Base-by-base conservation (phyloP, 495 filamentous ascomycete genomes). In the Aspergillus incahuasiensis region DNA sequence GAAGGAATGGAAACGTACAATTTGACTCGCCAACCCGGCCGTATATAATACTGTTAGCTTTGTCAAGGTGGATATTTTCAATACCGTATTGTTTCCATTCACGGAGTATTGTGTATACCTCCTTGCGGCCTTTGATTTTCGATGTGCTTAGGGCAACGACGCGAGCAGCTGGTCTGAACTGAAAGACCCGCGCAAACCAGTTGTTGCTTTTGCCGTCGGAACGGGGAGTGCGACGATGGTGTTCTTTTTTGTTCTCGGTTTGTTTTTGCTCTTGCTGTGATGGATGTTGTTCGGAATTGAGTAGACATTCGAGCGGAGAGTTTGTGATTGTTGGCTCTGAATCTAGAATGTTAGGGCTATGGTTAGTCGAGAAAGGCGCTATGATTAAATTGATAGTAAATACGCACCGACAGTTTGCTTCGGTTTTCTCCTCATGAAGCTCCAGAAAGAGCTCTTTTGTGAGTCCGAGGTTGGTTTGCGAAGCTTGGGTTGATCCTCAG, bases 161-260 rank as follows among this genome's bases (percentile, higher is more conserved):
- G 49, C 81, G 80, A 24, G 74, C 83, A 0, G 86, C 86, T 0
- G 94, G 92, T 63, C 94, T 96, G 68, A 97, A 86, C 45, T 90
- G 84, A 71, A 98, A 87, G 19, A 97, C 82, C 15, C 88, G 86
- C 32, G 87, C 83, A 46, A 98, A 78, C 91, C 91, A 96, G 55
- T 87, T 94, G 56, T 86, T 78, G 55, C 72, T 74, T 43, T 55
- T 63, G 3, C 47, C 41, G 15, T 28, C 2, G 15, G 22, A 11
- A 6, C 39, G 48, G 1, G 57, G 54, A 28, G 32, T 38, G 52
- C 57, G 34, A 51, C 35, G 24, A 48, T n/a, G n/a, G 66, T 16
- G 1, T 40, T 22, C 48, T 60, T 67, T 5, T 0, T 35, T 25
- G 21, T 58, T 62, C 2, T 62, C 46, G 0, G 56, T 35, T 35